A percentile compares a stretch with the other conserved stretches of the same genome.
Conservation (phyloP, 2,329 filamentous ascomycete species). For the Emergomyces pasteurianus region DNA sequence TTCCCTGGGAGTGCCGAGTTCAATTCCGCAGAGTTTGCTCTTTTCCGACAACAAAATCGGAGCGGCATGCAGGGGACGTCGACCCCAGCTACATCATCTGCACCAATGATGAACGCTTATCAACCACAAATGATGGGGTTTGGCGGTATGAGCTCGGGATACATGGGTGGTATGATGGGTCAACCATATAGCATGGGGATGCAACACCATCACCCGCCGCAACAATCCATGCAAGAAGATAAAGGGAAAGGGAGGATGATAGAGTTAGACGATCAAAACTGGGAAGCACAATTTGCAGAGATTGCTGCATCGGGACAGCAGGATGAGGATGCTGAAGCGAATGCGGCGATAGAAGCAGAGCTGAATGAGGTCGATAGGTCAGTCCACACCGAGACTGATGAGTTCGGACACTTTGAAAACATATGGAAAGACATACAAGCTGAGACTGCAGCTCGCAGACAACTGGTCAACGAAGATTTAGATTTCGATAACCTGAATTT, state of each 20-base stretch:
- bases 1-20: slow-evolving; percentile 43
- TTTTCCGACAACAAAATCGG: slow-evolving; percentile 65
- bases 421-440: slow-evolving; percentile 43
- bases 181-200: slow-evolving; percentile 38
- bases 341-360: slow-evolving; percentile 69
- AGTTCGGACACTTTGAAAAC: slow-evolving; percentile 74
- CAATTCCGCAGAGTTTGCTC: slow-evolving; percentile 72
- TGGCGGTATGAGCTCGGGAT: slow-evolving; percentile 20
- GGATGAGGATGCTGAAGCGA: slow-evolving; percentile 50
- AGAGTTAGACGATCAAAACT: slow-evolving; percentile 84
- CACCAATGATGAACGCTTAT: slow-evolving; percentile 38
- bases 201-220: slow-evolving; percentile 27
- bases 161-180: slow-evolving; percentile 40
- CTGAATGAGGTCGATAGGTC: slow-evolving; percentile 80
- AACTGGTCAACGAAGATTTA: slow-evolving; percentile 56
- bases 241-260: slow-evolving; percentile 78
- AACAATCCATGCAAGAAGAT: slow-evolving; percentile 42
- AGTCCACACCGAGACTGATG: slow-evolving; percentile 53
- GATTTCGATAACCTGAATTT: slow-evolving; percentile 41
- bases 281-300: slow-evolving; percentile 93
- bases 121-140: slow-evolving; percentile 37
- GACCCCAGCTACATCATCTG: slow-evolving; percentile 45
- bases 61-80: slow-evolving; percentile 45
- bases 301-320: slow-evolving; percentile 52
- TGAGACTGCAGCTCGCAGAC: slow-evolving; percentile 34